Evolutionary conservation across 805 yeast genomes (phyloP), one percentile per base, ranked within the genome.

Genomic region (Torulaspora maleeae): DNA sequence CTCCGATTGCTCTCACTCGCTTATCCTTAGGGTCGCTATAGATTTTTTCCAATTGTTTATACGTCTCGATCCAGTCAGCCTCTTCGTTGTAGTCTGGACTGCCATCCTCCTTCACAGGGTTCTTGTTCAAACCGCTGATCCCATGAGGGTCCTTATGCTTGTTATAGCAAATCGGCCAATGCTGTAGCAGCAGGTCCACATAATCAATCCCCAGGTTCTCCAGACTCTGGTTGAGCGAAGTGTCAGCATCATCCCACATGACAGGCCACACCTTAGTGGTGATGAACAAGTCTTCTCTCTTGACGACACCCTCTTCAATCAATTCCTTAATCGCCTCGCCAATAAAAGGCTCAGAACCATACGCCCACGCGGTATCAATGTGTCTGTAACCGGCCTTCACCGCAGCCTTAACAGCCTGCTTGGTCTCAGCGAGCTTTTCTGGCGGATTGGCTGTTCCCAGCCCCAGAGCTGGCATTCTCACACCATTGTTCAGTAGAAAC

Each of bases 171-270:
- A 76, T 70, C 5, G 91, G 93, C 89, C 90, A 85, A 66, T 87
- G 95, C 58, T 86, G 77, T 53, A 88, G 73, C 56, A 79, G 76
- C 52, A 87, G 69, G 60, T 87, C 95, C 38, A 85, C 82, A 58
- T 87, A 86, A 38, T 83, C 95, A 43, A 85, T 58, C 0, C 79
- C 80, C 49, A 86, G 70, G 49, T 77, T 77, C 49, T 71, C 55
- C 55, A 87, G 70, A 2, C 90, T 82, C 33, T 66, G 68, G 19
- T 78, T 73, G 36, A 86, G 65, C 1, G 83, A 82, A 29, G 61
- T 67, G 41, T 67, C 78, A 5, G 78, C 81, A 15, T 64, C 61
- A 49, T 71, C 61, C 68, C 79, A 80, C 47, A 73, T 64, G n/a
- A 74, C 65, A 45, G 77, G 74, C 82, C 84, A 79, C 45, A 85